A percentile compares a stretch with the other conserved stretches of the same genome.
phyloP scores from a whole-genome alignment of 441 rosid species.

The Biscutella laevigata region DNA sequence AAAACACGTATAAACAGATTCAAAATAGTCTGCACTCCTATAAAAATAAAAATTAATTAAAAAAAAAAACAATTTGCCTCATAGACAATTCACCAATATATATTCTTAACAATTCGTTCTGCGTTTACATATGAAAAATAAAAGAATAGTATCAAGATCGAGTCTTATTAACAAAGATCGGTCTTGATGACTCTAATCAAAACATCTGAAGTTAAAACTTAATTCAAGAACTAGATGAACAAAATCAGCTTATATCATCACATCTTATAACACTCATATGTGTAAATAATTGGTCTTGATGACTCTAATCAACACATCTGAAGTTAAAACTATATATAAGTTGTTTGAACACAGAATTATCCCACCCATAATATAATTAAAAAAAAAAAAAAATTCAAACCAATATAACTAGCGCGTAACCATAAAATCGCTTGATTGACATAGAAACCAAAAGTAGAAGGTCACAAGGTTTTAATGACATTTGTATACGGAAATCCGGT shows the following conservation, averaged over 20 bases:
- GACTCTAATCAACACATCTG: too few species aligned
- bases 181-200: neutral
- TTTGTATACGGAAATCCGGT: too few species aligned
- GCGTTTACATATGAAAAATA: neutral
- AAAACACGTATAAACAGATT: neutral
- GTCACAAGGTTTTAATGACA: too few species aligned
- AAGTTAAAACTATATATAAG: too few species aligned
- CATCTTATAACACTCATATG: too few species aligned
- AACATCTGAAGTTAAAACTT: neutral
- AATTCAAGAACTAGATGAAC: neutral
- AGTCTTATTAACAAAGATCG: neutral
- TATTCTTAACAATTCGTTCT: neutral
- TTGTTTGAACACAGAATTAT: too few species aligned
- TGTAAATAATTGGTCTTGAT: too few species aligned
- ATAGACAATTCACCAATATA: neutral
- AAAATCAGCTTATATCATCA: neutral
- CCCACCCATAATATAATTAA: too few species aligned
- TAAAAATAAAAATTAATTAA: neutral
- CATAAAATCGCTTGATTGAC: too few species aligned
- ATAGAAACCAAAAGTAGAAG: too few species aligned
- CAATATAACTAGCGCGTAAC: too few species aligned
- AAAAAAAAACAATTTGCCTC: neutral
- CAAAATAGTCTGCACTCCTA: neutral
- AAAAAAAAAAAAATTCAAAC: too few species aligned
- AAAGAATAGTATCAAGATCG: neutral